Evolutionary conservation across 164 flowering plant genomes (phyloP).

Genomic region (Annona squamosa): DNA sequence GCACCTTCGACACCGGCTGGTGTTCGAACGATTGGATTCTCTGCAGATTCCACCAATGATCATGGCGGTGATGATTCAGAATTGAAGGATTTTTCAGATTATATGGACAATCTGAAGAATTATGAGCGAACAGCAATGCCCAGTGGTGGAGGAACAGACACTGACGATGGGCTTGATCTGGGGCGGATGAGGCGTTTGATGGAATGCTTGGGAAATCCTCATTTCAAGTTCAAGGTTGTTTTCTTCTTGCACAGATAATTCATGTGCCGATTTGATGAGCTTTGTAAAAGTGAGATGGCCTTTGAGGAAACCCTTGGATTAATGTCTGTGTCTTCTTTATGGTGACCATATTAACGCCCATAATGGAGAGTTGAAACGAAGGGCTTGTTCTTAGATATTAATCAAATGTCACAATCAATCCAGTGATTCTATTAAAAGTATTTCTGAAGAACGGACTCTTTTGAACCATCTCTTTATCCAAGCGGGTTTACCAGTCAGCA

Average conservation of each 20-base stretch:
- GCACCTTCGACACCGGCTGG: neutral
- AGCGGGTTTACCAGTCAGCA: too few species aligned
- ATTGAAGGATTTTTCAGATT: conserved; percentile 47
- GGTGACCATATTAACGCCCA: too few species aligned
- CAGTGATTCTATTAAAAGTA: too few species aligned
- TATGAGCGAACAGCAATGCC: conserved; percentile 86
- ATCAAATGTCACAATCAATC: too few species aligned
- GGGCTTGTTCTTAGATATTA: too few species aligned
- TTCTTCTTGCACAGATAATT: too few species aligned
- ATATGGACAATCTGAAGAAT: conserved; percentile 68
- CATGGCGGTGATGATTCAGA: conserved; percentile 31
- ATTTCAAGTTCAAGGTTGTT: conserved; percentile 64
- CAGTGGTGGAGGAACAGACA: conserved; percentile 81
- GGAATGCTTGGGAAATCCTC: conserved; percentile 74
- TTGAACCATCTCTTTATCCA: too few species aligned
- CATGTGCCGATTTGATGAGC: neutral
- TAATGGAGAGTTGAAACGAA: too few species aligned
- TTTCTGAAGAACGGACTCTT: too few species aligned
- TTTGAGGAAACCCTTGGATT: neutral
- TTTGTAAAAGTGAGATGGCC: neutral
- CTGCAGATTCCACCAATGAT: conserved; percentile 4
- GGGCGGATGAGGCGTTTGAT: conserved; percentile 76
- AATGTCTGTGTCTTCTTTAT: too few species aligned
- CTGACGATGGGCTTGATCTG: conserved; percentile 76
- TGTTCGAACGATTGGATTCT: conserved; percentile 1